Evolutionary conservation across 352 stramenopile species (phyloP).

Genomic region (Phytophthora sojae): DNA sequence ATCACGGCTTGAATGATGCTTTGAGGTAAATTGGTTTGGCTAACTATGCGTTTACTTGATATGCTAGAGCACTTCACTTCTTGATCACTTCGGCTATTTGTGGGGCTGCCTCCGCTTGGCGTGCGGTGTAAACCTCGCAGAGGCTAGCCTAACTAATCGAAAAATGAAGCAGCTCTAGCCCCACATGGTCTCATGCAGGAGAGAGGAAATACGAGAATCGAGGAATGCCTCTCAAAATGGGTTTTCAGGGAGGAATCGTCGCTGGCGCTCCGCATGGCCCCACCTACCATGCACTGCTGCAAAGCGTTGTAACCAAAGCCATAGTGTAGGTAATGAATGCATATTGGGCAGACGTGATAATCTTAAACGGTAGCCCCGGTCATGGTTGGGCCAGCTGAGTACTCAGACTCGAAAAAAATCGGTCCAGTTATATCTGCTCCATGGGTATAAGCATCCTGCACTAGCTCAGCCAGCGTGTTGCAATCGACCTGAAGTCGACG

Average conservation of each 20-base stretch:
- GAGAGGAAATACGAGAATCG: background rate
- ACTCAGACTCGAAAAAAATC: background rate
- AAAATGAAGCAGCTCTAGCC: too few species aligned
- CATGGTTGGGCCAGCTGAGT: background rate
- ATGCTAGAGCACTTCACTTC: too few species aligned
- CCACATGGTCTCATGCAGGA: too few species aligned
- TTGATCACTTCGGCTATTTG: too few species aligned
- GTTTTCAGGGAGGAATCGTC: background rate
- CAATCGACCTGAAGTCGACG: background rate
- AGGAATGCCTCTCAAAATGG: background rate
- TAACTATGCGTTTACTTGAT: too few species aligned
- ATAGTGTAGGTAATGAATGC: background rate
- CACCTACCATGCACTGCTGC: background rate
- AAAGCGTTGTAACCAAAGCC: background rate
- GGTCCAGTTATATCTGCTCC: background rate
- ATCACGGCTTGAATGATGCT: too few species aligned
- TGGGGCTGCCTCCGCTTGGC: too few species aligned
- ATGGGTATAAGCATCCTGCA: background rate
- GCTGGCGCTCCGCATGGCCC: too few species aligned
- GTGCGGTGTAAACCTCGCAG: too few species aligned
- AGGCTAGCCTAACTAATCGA: too few species aligned
- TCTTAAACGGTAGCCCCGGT: background rate
- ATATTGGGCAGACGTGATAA: background rate
- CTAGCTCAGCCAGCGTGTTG: background rate
- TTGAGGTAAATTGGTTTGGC: too few species aligned